Conservation (phyloP, 331 rosid genomes). For the Stylosanthes scabra region DNA sequence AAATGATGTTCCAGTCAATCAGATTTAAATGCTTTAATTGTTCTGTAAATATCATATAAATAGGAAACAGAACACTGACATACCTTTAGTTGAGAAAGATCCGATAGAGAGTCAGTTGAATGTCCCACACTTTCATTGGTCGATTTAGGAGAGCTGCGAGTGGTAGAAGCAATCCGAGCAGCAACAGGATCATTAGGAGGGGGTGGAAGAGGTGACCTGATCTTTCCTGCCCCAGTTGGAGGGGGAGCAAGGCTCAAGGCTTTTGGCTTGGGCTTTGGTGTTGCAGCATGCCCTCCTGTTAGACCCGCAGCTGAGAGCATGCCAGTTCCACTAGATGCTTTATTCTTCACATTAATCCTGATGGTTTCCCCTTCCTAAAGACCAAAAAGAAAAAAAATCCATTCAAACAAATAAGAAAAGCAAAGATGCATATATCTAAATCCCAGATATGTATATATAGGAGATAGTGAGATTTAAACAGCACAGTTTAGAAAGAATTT, state of each 20-base stretch:
- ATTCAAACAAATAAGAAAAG: conserved; percentile 26
- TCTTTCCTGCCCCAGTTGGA: conserved; percentile 69
- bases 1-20: background rate
- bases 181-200: conserved; percentile 96
- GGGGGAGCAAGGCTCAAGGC: conserved; percentile 85
- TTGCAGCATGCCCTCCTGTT: conserved; percentile 52
- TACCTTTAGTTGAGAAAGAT: conserved; percentile 96
- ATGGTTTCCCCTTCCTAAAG: conserved; percentile 96
- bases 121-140: conserved; percentile 49
- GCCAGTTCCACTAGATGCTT: conserved; percentile 83
- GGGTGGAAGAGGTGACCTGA: conserved; percentile 89
- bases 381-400: conserved; percentile 25
- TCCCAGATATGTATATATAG: background rate
- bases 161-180: conserved; percentile 62
- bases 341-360: conserved; percentile 91
- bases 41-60: background rate
- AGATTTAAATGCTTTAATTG: conserved; percentile 6
- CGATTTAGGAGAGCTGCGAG: conserved; percentile 44
- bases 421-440: conserved; percentile 12
- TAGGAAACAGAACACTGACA: conserved; percentile 25
- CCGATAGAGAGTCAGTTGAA: conserved; percentile 72
- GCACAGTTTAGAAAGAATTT: no score
- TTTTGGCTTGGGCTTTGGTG: conserved; percentile 62
- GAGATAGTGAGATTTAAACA: no score
- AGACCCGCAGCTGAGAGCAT: conserved; percentile 96